Evolutionary conservation across 2,329 filamentous ascomycete species (phyloP).

Genomic region (Daldinia eschscholtzii): DNA sequence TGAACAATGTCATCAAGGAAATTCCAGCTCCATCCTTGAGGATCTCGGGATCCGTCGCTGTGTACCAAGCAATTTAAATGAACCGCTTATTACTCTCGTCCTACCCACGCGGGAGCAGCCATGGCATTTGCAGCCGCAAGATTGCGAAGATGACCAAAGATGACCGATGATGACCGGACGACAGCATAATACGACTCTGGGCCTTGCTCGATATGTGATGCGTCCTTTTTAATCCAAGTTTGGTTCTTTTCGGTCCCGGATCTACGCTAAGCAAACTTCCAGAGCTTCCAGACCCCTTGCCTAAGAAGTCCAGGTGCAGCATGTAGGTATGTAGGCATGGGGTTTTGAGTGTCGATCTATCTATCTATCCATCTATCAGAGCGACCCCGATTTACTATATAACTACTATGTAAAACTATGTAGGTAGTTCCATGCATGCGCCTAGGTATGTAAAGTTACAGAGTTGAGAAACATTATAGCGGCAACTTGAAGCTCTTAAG

Average conservation of each 20-base stretch:
- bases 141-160: slow-evolving; percentile 2
- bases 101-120: slow-evolving; percentile 39
- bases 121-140: slow-evolving; percentile 36
- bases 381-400: slow-evolving; percentile 22
- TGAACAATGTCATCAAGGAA: slow-evolving; percentile 24
- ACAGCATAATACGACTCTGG: slow-evolving; percentile 47
- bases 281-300: slow-evolving; percentile 39
- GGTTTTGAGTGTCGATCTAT: slow-evolving; percentile 19
- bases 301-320: slow-evolving; percentile 20
- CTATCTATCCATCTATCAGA: background rate
- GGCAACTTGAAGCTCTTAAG: slow-evolving; percentile 27
- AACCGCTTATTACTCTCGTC: slow-evolving; percentile 46
- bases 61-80: slow-evolving; percentile 42
- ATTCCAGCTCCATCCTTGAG: slow-evolving; percentile 39
- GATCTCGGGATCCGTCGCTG: slow-evolving; percentile 42
- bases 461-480: slow-evolving; percentile 32
- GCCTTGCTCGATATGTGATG: slow-evolving; percentile 28
- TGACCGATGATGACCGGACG: slow-evolving; percentile 43
- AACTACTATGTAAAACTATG: no score
- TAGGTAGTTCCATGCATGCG: background rate
- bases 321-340: slow-evolving; percentile 12
- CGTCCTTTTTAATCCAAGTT: slow-evolving; percentile 34
- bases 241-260: slow-evolving; percentile 36
- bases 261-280: slow-evolving; percentile 41
- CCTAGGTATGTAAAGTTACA: background rate